phyloP scores from a whole-genome alignment of 495 filamentous ascomycete genomes.

The Aspergillus bridgeri region DNA sequence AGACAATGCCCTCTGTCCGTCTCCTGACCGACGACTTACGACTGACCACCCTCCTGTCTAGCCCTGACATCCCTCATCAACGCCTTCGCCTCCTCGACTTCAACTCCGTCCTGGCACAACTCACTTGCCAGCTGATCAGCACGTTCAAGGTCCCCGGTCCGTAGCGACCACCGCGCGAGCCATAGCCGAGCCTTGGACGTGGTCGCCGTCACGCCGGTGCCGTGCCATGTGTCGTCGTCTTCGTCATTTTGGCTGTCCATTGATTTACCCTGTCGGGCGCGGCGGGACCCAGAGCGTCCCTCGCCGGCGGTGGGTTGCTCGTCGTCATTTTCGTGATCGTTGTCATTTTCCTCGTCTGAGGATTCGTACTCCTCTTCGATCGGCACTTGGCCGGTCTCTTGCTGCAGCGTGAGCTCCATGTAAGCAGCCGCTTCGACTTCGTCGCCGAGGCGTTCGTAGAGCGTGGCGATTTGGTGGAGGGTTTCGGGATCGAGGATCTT shows the following conservation, averaged over 20 bases:
- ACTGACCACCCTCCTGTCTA: constrained; percentile 57
- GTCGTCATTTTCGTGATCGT: constrained; percentile 43
- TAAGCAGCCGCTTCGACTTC: constrained; percentile 78
- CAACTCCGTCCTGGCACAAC: constrained; percentile 91
- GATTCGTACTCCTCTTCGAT: constrained; percentile 25
- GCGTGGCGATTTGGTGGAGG: constrained; percentile 79
- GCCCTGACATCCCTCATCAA: constrained; percentile 85
- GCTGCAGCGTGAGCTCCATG: constrained; percentile 91
- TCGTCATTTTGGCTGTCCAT: constrained; percentile 14
- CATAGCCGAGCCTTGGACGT: constrained; percentile 92
- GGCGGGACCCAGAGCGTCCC: constrained; percentile 5
- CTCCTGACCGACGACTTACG: not conserved
- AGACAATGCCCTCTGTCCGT: too few relatives aligned
- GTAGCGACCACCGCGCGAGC: constrained; percentile 81
- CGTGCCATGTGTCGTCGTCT: constrained; percentile 46
- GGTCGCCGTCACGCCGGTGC: constrained; percentile 76
- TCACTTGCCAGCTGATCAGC: constrained; percentile 83
- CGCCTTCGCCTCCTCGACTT: constrained; percentile 97
- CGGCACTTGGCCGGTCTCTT: constrained; percentile 63
- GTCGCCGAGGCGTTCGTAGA: constrained; percentile 78
- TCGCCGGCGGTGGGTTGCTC: constrained; percentile 30
- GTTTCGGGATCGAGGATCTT: constrained; percentile 84
- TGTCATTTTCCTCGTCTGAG: constrained; percentile 34
- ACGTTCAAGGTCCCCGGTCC: constrained; percentile 64
- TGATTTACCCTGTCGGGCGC: constrained; percentile 15